phyloP scores from a whole-genome alignment of 345 rosid genomes.

The Citrus reticulata region DNA sequence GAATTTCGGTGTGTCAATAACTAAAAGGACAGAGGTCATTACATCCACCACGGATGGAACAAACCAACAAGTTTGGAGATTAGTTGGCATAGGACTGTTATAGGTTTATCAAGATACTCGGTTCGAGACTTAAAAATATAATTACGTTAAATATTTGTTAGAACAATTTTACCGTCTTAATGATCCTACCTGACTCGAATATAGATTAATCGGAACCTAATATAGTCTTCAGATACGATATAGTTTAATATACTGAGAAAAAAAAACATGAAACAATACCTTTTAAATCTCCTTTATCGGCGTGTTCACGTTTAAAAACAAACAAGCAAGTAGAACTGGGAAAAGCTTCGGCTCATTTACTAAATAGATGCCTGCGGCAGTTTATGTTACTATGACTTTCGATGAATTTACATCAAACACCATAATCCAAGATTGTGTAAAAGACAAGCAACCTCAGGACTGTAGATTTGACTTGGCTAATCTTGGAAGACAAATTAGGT shows the following conservation, averaged over 20 bases:
- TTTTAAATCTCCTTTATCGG: not conserved
- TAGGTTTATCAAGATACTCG: too few species aligned
- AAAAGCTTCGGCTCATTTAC: not conserved
- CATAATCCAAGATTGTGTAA: not conserved
- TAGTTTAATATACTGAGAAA: too few species aligned
- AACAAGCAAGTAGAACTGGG: not conserved
- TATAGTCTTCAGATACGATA: fast-evolving
- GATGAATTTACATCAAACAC: not conserved
- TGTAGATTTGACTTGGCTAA: not conserved
- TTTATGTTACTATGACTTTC: not conserved
- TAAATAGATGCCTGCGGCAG: not conserved
- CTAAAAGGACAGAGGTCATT: not conserved
- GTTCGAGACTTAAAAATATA: too few species aligned
- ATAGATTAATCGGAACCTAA: too few species aligned
- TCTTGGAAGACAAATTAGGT: not conserved
- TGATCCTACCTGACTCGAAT: fast-evolving
- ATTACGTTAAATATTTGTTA: too few species aligned
- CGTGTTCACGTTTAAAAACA: not conserved
- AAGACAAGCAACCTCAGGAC: conserved; percentile 1
- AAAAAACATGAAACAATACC: not conserved
- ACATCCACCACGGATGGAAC: not conserved
- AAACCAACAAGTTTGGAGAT: too few species aligned
- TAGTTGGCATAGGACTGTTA: too few species aligned
- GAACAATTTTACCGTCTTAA: too few species aligned
- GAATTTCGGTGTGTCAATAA: not conserved